Evolutionary conservation across 1,284 basidiomycete species (phyloP).

Genomic region (Apiotrichum siamense): DNA sequence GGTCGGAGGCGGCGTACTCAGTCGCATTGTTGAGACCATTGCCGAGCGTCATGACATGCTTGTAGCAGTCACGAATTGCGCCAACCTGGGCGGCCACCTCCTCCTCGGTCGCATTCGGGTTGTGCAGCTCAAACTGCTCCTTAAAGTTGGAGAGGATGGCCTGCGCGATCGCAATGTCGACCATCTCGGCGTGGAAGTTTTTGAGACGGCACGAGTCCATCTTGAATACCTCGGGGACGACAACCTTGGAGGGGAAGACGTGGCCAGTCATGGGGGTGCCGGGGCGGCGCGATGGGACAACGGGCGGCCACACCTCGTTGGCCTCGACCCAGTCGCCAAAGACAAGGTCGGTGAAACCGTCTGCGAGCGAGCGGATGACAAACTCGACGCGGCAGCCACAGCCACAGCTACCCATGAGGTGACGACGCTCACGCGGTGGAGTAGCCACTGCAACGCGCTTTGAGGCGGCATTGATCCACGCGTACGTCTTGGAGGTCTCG

Average conservation of each 20-base stretch:
- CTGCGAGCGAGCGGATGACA: conserved; percentile 53
- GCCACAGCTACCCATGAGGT: conserved; percentile 28
- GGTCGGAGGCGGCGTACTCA: conserved; percentile 11
- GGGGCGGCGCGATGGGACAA: conserved; percentile 28
- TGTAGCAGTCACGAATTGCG: conserved; percentile 29
- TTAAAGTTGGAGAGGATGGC: conserved; percentile 53
- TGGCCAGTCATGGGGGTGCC: conserved; percentile 43
- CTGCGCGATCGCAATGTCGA: conserved; percentile 68
- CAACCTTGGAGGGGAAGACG: conserved; percentile 46
- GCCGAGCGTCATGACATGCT: conserved; percentile 19
- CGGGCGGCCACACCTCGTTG: conserved; percentile 44
- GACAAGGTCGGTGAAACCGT: conserved; percentile 64
- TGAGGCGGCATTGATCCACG: conserved; percentile 36
- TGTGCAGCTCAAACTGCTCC: conserved; percentile 8
- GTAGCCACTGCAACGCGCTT: conserved; percentile 26
- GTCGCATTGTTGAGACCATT: conserved; percentile 3
- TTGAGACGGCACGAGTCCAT: conserved; percentile 71
- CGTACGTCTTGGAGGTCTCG: conserved; percentile 25
- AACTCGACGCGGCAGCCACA: conserved; percentile 26
- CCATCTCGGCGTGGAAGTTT: conserved; percentile 58
- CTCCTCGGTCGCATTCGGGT: conserved; percentile 69
- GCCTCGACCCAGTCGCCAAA: conserved; percentile 46
- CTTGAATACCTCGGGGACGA: conserved; percentile 69
- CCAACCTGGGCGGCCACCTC: conserved; percentile 53
- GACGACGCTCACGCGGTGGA: conserved; percentile 19